Conservation (phyloP, 345 rosid genomes). For the Hypericum perforatum region DNA sequence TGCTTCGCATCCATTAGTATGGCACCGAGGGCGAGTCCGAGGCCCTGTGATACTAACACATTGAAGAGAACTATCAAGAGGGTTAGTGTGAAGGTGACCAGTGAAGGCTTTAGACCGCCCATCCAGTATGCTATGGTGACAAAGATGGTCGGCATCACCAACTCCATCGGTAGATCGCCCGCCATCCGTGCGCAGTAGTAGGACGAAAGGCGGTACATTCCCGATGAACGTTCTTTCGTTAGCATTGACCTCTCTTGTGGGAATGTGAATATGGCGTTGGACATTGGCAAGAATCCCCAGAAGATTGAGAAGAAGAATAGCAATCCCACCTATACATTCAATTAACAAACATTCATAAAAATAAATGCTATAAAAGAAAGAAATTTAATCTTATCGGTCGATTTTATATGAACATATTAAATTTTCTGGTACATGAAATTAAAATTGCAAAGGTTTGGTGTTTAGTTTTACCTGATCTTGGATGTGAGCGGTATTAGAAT, state of each 20-base stretch:
- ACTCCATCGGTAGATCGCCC: slow-evolving; percentile 95
- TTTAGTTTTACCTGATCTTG: slow-evolving; percentile 83
- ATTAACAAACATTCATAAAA: not conserved
- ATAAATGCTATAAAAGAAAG: not conserved
- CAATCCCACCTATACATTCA: slow-evolving; percentile 57
- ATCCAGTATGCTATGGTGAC: slow-evolving; percentile 78
- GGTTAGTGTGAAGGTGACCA: slow-evolving; percentile 48
- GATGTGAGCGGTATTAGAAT: slow-evolving; percentile 46
- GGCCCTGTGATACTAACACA: slow-evolving; percentile 75
- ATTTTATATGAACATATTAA: too few relatives aligned
- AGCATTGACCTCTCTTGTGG: slow-evolving; percentile 87
- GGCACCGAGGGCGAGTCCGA: slow-evolving; percentile 84
- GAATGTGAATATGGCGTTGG: slow-evolving; percentile 69
- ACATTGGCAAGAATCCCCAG: slow-evolving; percentile 89
- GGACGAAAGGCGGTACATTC: slow-evolving; percentile 87
- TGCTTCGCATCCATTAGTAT: slow-evolving; percentile 72
- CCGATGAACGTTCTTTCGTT: slow-evolving; percentile 75
- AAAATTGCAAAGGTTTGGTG: not conserved
- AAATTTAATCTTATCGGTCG: not conserved
- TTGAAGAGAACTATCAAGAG: slow-evolving; percentile 58
- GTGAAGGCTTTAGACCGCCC: slow-evolving; percentile 87
- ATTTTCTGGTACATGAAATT: not conserved
- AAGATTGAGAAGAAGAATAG: slow-evolving; percentile 86
- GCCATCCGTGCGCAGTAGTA: slow-evolving; percentile 64
- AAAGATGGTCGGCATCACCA: slow-evolving; percentile 73